Base-by-base conservation (phyloP, 371 early-diverging fungal genomes). In the Lichtheimia ramosa region DNA sequence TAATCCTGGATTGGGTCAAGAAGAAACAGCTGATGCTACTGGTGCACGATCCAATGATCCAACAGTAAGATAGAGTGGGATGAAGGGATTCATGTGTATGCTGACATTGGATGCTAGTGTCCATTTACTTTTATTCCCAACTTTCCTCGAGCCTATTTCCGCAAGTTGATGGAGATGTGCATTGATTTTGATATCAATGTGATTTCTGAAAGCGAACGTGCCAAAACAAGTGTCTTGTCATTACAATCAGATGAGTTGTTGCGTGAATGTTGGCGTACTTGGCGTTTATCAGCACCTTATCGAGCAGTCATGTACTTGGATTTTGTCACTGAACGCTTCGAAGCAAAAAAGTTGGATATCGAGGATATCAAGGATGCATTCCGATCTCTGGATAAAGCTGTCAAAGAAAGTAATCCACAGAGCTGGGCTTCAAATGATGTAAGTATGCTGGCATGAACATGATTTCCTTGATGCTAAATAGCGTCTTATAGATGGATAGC, bases 201-300 rank as follows among this genome's bases (percentile, higher is more conserved):
- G 15, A 61, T 71, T 12, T 65, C 71, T 7, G 82, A 81, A 34
- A 58, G 70, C 3, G 85, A 85, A 39, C 69, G 79, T 7, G 79
- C 74, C 34, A 80, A 76, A 13, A 59, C 71, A 20, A 75, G 70
- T 42, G 69, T 85, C 0, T 69, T 89, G 24, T 85, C 90, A 4
- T 68, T 69, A 12, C 66, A 75, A 14, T 84, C 87, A 1, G 86
- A 79, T 46, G 83, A 85, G 15, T 61, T 90, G 12, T 68, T 90
- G 28, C 83, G 84, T 48, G 89, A 89, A 58, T 83, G 87, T 58
- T 83, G 82, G 51, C 82, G 83, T 21, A 83, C 85, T 1, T 90
- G 90, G 90, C 77, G 90, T 50, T 54, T 90, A 48, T 83, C 88
- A 20, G 78, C 81, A 4, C 82, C 87, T 10, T 89, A 75, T 59